These are phyloP conservation scores for Pistacia atlantica DNA, from an alignment of 345 rosid species.

Conservation along the genomic window DNA sequence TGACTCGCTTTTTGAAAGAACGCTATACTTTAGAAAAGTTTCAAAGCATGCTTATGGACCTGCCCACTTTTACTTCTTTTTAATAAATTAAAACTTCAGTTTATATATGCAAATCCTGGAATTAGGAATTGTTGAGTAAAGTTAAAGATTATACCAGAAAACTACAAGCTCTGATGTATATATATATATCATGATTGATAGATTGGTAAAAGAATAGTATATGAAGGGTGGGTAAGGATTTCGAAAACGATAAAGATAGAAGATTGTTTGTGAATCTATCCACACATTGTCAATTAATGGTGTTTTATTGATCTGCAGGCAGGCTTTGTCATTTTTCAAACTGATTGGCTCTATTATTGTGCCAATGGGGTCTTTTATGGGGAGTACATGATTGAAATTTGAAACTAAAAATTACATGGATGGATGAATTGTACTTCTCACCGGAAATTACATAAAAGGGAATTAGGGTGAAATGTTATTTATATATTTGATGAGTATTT, in stretches of 20 bases:
- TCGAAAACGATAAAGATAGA: neutral
- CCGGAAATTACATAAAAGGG: too few species aligned
- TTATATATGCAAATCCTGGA: too few species aligned
- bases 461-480: too few species aligned
- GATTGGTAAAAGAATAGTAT: neutral
- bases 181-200: neutral
- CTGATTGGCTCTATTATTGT: neutral
- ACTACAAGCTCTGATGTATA: too few species aligned
- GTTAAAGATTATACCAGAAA: neutral
- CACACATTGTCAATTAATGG: neutral
- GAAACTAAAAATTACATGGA: too few species aligned
- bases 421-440: too few species aligned
- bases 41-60: conserved; percentile 1
- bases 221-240: too few species aligned
- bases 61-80: neutral
- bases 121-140: too few species aligned
- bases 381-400: neutral
- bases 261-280: neutral
- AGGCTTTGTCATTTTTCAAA: neutral
- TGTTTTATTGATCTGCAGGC: neutral
- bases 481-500: too few species aligned
- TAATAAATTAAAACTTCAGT: neutral
- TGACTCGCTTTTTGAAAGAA: conserved; percentile 29
- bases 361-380: neutral
- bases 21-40: conserved; percentile 13